Percentiles rank a stretch among this genome's conserved stretches.
These are phyloP conservation scores for Glycine soja DNA, from an alignment of 306 rosid species.

Conservation along the genomic window DNA sequence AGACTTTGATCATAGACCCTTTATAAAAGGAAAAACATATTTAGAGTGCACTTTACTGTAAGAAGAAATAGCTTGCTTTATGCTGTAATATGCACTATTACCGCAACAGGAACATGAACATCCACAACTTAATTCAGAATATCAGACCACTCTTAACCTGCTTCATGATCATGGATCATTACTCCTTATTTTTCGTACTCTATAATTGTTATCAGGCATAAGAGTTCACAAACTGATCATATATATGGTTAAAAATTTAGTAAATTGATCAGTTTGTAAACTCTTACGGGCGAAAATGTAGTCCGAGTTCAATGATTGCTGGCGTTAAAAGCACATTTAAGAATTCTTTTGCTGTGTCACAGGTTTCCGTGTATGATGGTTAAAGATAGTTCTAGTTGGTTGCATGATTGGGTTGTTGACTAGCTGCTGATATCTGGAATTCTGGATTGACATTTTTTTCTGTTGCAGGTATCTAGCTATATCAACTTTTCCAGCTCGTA, in stretches of 20 bases:
- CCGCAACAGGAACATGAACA: constrained; percentile 32
- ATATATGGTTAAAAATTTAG: background rate
- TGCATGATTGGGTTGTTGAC: constrained; percentile 16
- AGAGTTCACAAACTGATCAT: constrained; percentile 20
- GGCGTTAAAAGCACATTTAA: background rate
- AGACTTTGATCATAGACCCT: constrained; percentile 12
- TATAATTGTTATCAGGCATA: background rate
- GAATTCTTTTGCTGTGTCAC: background rate
- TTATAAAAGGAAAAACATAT: background rate
- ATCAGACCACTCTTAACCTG: constrained; percentile 19
- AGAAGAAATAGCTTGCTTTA: constrained; percentile 1
- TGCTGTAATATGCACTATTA: background rate
- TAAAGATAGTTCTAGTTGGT: constrained; percentile 4
- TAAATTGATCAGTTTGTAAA: no score
- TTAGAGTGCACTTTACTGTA: constrained; percentile 20
- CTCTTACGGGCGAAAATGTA: no score
- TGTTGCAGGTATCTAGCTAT: constrained; percentile 70
- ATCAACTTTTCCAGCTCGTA: constrained; percentile 77
- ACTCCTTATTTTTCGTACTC: background rate
- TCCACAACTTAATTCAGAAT: constrained; percentile 24
- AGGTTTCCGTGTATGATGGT: background rate
- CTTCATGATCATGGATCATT: constrained; percentile 29
- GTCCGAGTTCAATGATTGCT: background rate
- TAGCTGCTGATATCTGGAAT: constrained; percentile 16
- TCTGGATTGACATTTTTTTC: constrained; percentile 27